Conservation (phyloP, 306 rosid species). For the Abrus pulchellus region DNA sequence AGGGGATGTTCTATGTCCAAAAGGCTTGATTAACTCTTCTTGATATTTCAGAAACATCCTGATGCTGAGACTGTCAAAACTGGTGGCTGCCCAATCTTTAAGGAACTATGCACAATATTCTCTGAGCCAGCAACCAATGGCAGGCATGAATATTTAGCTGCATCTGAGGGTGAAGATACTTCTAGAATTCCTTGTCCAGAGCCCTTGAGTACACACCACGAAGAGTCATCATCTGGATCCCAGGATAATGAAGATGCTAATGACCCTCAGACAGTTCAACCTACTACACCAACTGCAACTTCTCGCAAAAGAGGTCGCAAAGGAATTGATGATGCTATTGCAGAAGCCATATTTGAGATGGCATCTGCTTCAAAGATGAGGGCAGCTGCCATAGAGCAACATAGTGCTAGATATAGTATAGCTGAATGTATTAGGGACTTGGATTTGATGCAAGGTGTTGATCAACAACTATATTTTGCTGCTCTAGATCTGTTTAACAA, state of each 20-base stretch:
- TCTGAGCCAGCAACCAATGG: slow-evolving; percentile 69
- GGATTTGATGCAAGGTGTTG: slow-evolving; percentile 71
- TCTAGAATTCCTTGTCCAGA: slow-evolving; percentile 48
- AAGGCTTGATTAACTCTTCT: slow-evolving; percentile 37
- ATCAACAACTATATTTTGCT: slow-evolving; percentile 67
- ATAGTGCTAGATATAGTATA: slow-evolving; percentile 60
- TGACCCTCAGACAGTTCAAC: slow-evolving; percentile 55
- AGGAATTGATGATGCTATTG: slow-evolving; percentile 72
- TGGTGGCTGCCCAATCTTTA: slow-evolving; percentile 73
- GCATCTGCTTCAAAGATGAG: slow-evolving; percentile 80
- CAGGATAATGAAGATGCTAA: slow-evolving; percentile 63
- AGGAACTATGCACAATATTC: slow-evolving; percentile 77
- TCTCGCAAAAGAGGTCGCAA: slow-evolving; percentile 74
- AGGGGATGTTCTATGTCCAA: slow-evolving; percentile 32
- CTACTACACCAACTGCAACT: slow-evolving; percentile 51
- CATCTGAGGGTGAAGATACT: slow-evolving; percentile 52
- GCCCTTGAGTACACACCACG: slow-evolving; percentile 52
- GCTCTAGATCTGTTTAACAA: slow-evolving; percentile 77
- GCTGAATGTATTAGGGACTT: slow-evolving; percentile 73
- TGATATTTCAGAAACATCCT: slow-evolving; percentile 67
- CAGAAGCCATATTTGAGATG: slow-evolving; percentile 81
- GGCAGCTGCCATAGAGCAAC: slow-evolving; percentile 66
- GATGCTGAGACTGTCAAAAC: slow-evolving; percentile 73
- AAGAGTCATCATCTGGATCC: slow-evolving; percentile 63
- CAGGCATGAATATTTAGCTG: slow-evolving; percentile 53